A percentile compares a stretch with the other conserved stretches of the same genome.
Evolutionary conservation across 2,329 filamentous ascomycete genomes (phyloP).

Genomic region (Colletotrichum sp.): DNA sequence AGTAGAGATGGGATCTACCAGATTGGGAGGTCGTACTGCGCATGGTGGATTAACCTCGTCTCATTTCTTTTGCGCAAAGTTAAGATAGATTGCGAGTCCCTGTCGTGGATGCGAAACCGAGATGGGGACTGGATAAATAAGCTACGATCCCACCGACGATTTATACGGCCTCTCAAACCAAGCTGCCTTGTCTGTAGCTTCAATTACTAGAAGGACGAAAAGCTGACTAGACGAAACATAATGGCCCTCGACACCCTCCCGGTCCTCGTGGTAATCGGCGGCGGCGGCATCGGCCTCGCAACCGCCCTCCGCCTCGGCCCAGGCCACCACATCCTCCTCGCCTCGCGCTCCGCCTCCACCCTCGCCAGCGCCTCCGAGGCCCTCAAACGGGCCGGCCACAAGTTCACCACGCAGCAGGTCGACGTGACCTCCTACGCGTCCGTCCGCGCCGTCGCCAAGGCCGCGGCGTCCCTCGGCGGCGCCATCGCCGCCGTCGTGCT

Average conservation of each 20-base stretch:
- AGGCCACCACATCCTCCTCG: background rate
- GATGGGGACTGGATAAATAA: background rate
- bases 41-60: background rate
- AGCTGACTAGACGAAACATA: too few species aligned
- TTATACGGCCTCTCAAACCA: rapidly evolving
- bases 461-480: background rate
- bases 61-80: background rate
- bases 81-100: background rate
- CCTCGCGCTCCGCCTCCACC: background rate
- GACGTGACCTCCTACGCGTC: background rate
- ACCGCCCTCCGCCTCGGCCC: background rate
- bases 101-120: background rate
- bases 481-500: background rate
- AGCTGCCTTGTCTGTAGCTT: background rate
- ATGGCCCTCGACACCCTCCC: background rate
- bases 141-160: rapidly evolving
- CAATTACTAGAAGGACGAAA: rapidly evolving
- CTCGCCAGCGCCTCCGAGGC: background rate
- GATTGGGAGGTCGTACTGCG: background rate
- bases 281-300: conserved; percentile 5
- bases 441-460: background rate
- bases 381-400: background rate
- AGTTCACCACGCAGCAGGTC: background rate
- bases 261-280: background rate
- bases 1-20: background rate